A percentile compares a stretch with the other conserved stretches of the same genome.
Evolutionary conservation across 1,284 basidiomycete species (phyloP).

Genomic region (Cryptococcus jaspeensis): DNA sequence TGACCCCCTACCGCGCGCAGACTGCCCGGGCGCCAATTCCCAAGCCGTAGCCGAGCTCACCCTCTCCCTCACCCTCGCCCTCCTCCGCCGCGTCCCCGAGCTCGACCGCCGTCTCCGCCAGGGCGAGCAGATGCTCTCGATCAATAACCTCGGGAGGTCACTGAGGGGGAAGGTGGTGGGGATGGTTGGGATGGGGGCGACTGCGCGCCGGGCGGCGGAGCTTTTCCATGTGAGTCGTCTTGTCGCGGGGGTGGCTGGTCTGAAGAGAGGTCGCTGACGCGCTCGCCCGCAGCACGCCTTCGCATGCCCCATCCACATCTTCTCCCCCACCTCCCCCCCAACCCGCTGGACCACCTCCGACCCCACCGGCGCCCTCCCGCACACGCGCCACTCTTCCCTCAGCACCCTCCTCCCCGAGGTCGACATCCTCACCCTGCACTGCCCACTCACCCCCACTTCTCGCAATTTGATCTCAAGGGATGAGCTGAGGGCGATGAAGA

Average conservation of each 20-base stretch:
- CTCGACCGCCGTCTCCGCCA: conserved; percentile 52
- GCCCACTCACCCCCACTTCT: conserved; percentile 50
- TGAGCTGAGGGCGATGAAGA: conserved; percentile 49
- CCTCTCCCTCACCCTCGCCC: conserved; percentile 58
- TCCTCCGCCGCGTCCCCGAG: conserved; percentile 59
- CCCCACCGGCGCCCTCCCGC: conserved; percentile 10
- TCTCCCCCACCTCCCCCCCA: conserved; percentile 15
- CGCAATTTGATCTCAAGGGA: conserved; percentile 44
- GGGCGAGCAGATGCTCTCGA: conserved; percentile 61
- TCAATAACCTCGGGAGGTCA: conserved; percentile 46
- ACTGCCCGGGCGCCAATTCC: conserved; percentile 18
- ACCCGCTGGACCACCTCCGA: conserved; percentile 37
- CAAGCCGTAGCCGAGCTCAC: conserved; percentile 59
- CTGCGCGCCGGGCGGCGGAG: conserved; percentile 28
- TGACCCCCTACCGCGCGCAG: background rate
- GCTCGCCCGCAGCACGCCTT: conserved; percentile 15
- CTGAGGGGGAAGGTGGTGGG: conserved; percentile 51
- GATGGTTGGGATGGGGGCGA: conserved; percentile 50
- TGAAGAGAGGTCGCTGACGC: background rate
- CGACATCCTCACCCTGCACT: conserved; percentile 54
- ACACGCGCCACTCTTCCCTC: conserved; percentile 13
- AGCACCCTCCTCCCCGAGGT: conserved; percentile 38
- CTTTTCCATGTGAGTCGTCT: conserved; percentile 13
- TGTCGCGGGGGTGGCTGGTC: background rate
- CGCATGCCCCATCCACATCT: conserved; percentile 15